Conservation (phyloP, 768 basidiomycete species). For the Lactarius sp. region DNA sequence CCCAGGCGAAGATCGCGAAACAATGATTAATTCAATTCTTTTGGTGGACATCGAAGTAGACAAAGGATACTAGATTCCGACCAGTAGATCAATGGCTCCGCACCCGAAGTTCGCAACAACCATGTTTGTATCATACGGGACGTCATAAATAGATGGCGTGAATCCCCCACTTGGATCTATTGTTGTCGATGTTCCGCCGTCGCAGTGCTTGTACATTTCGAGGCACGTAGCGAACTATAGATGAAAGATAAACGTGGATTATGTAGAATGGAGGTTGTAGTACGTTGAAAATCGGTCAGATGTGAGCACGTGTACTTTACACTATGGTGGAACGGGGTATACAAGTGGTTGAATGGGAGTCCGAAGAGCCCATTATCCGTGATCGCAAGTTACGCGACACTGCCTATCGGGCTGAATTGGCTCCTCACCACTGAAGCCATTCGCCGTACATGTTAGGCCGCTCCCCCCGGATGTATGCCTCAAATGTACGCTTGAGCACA, state of each 20-base stretch:
- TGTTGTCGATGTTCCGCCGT: conserved; percentile 7
- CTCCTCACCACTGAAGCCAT: conserved; percentile 45
- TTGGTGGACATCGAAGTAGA: background rate
- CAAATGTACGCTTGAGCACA: conserved; percentile 93
- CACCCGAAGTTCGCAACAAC: background rate
- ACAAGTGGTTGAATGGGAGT: conserved; percentile 10
- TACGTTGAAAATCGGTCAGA: conserved; percentile 21
- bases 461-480: conserved; percentile 87
- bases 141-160: conserved; percentile 4
- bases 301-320: conserved; percentile 26
- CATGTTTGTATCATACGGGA: background rate
- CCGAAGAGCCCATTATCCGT: conserved; percentile 4
- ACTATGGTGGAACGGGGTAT: conserved; percentile 21
- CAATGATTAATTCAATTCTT: conserved; percentile 1
- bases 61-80: background rate
- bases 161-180: conserved; percentile 1
- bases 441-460: conserved; percentile 95
- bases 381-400: conserved; percentile 10
- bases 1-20: conserved; percentile 45
- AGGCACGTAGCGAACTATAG: conserved; percentile 13
- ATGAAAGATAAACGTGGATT: conserved; percentile 20
- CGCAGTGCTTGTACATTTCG: conserved; percentile 13
- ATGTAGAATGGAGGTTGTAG: conserved; percentile 16
- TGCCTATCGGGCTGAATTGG: background rate
- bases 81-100: background rate